Evolutionary conservation across 768 basidiomycete genomes (phyloP), one percentile per base, ranked within the genome.

Genomic region (Clathrus columnatus): DNA sequence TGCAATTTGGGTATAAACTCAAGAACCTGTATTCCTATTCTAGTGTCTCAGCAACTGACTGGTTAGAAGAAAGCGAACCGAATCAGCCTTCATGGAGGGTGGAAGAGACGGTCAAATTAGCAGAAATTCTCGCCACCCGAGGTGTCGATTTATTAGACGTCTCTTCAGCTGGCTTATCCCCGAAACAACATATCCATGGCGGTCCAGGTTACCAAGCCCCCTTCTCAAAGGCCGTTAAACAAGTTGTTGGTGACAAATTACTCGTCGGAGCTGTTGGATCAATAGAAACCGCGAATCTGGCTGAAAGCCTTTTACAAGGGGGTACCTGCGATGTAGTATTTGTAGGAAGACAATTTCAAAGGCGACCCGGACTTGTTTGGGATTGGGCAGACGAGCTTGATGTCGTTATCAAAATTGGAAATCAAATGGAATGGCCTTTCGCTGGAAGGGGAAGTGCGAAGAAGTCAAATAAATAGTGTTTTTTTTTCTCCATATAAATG

Each of bases 121-220:
- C 82, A 1, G 69, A 72, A 17, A 75, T 82, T 59, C 74, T 91
- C 17, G 73, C 72, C 17, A 74, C 78, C 14, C 75, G 81, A 44
- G 87, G 87, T 5, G 77, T 91, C 50, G 90, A 91, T 66, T 70
- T 91, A 30, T 68, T 91, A 46, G 89, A 91, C 60, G 77, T 87
- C 30, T 84, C 82, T 4, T 74, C 75, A 0, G 87, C 81, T 2
- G 90, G 87, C 1, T 79, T 75, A 50, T 70, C 75, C 56, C 64
- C 73, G 1, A 61, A 63, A 43, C 78, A 79, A 56, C 7, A 57
- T n/a, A 65, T 71, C 16, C 27, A 42, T 32, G 29, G 16, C 18
- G 69, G 69, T 0, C 68, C 67, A 7, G 73, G 72, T 1, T 81
- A 76, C 59, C 82, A 88, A 68, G 78, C 81, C 0, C 78, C 72